These are phyloP conservation scores for Filobasidium floriforme DNA, from an alignment of 768 basidiomycete genomes.

Conservation along the genomic window DNA sequence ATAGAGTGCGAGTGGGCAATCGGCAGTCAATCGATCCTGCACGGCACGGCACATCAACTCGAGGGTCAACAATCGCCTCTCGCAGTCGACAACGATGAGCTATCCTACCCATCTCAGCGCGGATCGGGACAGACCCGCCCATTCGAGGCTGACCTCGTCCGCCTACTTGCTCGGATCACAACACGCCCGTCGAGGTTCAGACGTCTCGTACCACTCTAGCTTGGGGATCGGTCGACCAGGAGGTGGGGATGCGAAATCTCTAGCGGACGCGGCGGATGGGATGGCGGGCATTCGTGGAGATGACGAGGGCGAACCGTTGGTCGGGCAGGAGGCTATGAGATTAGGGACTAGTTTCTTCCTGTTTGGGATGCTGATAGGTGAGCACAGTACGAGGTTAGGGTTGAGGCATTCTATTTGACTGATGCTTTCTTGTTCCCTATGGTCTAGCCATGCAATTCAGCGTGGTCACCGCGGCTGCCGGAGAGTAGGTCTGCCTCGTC, in stretches of 20 bases:
- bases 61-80: not conserved
- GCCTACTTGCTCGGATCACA: conserved; percentile 12
- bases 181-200: conserved; percentile 5
- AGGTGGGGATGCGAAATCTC: not conserved
- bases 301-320: not conserved
- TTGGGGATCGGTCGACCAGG: conserved; percentile 13
- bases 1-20: too few species aligned
- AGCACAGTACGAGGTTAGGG: not conserved
- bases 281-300: conserved; percentile 2
- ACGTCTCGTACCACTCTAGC: conserved; percentile 4
- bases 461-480: conserved; percentile 16
- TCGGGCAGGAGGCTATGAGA: conserved; percentile 17
- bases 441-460: conserved; percentile 20
- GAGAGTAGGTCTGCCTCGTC: conserved; percentile 7
- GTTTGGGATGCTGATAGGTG: conserved; percentile 22
- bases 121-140: conserved; percentile 7
- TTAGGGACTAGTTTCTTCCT: conserved; percentile 15
- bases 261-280: not conserved
- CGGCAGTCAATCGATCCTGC: too few species aligned
- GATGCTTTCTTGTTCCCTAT: not conserved
- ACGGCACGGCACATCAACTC: too few species aligned
- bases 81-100: not conserved
- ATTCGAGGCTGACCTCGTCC: conserved; percentile 18
- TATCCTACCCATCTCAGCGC: not conserved
- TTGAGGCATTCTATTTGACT: too few species aligned